phyloP scores from a whole-genome alignment of 306 rosid genomes.

The Rubus idaeus region DNA sequence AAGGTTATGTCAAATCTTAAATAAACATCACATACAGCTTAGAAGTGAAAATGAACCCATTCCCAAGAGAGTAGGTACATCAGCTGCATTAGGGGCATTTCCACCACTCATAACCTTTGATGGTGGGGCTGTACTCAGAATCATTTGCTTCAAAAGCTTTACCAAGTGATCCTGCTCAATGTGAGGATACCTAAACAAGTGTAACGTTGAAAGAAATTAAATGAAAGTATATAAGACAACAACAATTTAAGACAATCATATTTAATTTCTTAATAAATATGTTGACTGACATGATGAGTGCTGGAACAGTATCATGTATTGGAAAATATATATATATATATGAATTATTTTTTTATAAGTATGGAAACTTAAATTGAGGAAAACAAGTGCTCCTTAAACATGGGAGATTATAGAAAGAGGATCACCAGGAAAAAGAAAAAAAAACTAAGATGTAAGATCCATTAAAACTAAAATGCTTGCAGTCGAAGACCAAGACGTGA shows the following conservation, averaged over 20 bases:
- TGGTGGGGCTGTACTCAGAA: constrained; percentile 54
- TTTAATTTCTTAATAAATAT: neutral
- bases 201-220: constrained; percentile 26
- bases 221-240: constrained; percentile 17
- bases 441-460: neutral
- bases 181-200: constrained; percentile 73
- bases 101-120: constrained; percentile 50
- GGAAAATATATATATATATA: neutral
- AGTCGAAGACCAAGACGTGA: neutral
- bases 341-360: neutral
- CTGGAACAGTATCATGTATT: neutral
- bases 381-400: neutral
- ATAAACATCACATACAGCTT: constrained; percentile 57
- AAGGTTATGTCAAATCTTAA: constrained; percentile 23
- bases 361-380: neutral
- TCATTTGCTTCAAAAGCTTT: constrained; percentile 90
- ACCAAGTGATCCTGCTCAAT: constrained; percentile 83
- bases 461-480: neutral
- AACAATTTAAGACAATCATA: constrained; percentile 15
- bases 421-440: too few species aligned
- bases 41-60: constrained; percentile 83
- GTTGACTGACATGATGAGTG: neutral
- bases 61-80: constrained; percentile 96
- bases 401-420: neutral
- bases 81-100: constrained; percentile 88